Percentiles rank a stretch among this genome's conserved stretches.
Conservation (phyloP, 1,284 basidiomycete genomes). For the Apiotrichum brassicae region DNA sequence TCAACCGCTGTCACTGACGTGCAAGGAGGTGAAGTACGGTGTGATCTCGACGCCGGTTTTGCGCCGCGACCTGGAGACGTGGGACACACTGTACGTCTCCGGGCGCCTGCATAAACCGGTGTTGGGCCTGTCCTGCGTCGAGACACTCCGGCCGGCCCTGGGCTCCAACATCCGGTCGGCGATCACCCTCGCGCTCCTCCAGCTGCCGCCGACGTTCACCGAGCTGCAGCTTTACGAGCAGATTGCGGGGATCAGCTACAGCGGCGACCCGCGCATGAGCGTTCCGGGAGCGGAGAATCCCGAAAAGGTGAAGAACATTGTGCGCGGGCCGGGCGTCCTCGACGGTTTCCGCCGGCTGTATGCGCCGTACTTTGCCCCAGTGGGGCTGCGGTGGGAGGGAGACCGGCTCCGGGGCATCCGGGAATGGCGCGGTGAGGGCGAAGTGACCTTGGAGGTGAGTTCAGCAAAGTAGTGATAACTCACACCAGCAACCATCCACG, state of each 20-base stretch:
- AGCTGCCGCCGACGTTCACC: constrained; percentile 57
- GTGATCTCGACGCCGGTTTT: constrained; percentile 86
- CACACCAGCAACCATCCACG: constrained; percentile 58
- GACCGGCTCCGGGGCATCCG: constrained; percentile 2
- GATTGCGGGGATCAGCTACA: constrained; percentile 81
- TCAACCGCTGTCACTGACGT: neutral
- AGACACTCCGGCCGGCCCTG: constrained; percentile 81
- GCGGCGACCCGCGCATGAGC: constrained; percentile 80
- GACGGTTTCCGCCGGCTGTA: constrained; percentile 84
- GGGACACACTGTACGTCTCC: constrained; percentile 88
- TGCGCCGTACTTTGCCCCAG: constrained; percentile 66
- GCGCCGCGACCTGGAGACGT: constrained; percentile 81
- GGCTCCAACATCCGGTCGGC: constrained; percentile 90
- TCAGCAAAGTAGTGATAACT: neutral
- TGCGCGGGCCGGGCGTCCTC: constrained; percentile 60
- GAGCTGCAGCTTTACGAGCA: constrained; percentile 78
- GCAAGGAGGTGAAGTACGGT: constrained; percentile 92
- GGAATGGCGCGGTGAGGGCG: constrained; percentile 17
- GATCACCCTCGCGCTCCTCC: constrained; percentile 67
- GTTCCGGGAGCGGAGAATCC: constrained; percentile 88
- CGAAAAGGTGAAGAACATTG: constrained; percentile 89
- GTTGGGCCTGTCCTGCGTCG: constrained; percentile 78
- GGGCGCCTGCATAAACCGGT: constrained; percentile 97
- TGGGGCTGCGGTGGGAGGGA: constrained; percentile 10
- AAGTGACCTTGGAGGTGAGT: constrained; percentile 19